Evolutionary conservation across 306 rosid genomes (phyloP), one percentile per base, ranked within the genome.

Genomic region (Medicago lupulina): DNA sequence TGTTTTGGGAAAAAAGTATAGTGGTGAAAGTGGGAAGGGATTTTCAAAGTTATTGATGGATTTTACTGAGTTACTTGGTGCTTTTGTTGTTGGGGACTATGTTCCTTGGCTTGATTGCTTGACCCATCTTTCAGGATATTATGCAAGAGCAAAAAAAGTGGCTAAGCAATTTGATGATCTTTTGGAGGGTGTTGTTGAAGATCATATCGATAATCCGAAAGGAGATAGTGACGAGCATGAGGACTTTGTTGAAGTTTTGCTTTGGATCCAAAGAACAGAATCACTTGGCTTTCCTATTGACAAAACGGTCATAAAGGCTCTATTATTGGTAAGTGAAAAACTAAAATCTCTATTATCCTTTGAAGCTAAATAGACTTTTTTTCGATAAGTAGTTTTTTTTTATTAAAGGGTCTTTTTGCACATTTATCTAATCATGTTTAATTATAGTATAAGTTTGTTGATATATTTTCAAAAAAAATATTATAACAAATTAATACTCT

Each of bases 221-320:
- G 11, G 13, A 9, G 47, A 43, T 1, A 43, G 14, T 17, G 59
- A 53, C 17, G 81, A 46, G 0, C 79, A 40, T 0, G 8, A 62
- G 60, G 87, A 91, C 23, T 82, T 84, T 31, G 92, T 89, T 49
- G 91, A 91, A 9, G 84, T 86, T 43, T 39, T 89, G 75, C 91
- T 86, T 76, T 38, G 46, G 46, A 46, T 86, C 41, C 88, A 80
- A 13, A 81, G 53, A 70, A 50, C 82, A n/a, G 25, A 81, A 7
- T 14, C 16, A 9, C 3, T 68, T 23, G 93, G 93, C 1, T 82
- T 83, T 36, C 70, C 91, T 0, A 28, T 89, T 58, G 85, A 87
- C 17, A 73, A 40, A 65, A 78, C 66, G 4, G 16, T 25, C 78
- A 71, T 88, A 16, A 87, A 85, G 74, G 96, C 90, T 71, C 1